These are phyloP conservation scores for Diplodia mutila DNA, from an alignment of 2,329 filamentous ascomycete species.

Conservation along the genomic window DNA sequence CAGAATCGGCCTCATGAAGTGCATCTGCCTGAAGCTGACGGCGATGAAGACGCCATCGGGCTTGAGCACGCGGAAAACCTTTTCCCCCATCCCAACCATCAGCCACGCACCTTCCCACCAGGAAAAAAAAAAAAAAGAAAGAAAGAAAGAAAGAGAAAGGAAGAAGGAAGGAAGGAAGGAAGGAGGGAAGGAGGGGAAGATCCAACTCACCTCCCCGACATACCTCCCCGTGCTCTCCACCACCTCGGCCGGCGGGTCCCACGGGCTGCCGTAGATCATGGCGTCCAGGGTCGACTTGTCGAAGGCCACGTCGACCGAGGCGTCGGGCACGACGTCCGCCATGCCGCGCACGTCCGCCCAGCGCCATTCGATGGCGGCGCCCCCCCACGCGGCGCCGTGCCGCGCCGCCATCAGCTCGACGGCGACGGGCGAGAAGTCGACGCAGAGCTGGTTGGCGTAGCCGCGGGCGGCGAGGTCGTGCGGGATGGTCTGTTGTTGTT, in stretches of 20 bases:
- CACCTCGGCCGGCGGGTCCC: constrained; percentile 57
- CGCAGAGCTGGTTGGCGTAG: constrained; percentile 58
- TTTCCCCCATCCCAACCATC: too few species aligned
- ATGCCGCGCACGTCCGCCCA: constrained; percentile 58
- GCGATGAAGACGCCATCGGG: constrained; percentile 55
- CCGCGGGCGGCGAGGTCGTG: constrained; percentile 52
- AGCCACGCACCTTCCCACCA: too few species aligned
- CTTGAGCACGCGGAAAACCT: constrained; percentile 55
- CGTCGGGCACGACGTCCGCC: constrained; percentile 42
- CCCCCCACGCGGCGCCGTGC: constrained; percentile 44
- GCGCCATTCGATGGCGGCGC: constrained; percentile 50
- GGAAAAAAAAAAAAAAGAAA: too few species aligned
- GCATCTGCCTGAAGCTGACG: constrained; percentile 44
- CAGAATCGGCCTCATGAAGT: constrained; percentile 38
- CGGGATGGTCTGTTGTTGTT: constrained; percentile 61
- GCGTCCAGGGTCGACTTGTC: constrained; percentile 62
- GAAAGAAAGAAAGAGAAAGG: too few species aligned
- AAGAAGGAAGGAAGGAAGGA: too few species aligned
- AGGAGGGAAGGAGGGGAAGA: too few species aligned
- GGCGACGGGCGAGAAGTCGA: constrained; percentile 61
- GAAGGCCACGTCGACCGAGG: constrained; percentile 59
- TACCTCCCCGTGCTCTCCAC: constrained; percentile 54
- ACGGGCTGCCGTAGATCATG: constrained; percentile 60
- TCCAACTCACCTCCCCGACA: constrained; percentile 56
- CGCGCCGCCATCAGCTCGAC: constrained; percentile 57